phyloP scores from a whole-genome alignment of 257 asterid genomes.

The Lavandula angustifolia region DNA sequence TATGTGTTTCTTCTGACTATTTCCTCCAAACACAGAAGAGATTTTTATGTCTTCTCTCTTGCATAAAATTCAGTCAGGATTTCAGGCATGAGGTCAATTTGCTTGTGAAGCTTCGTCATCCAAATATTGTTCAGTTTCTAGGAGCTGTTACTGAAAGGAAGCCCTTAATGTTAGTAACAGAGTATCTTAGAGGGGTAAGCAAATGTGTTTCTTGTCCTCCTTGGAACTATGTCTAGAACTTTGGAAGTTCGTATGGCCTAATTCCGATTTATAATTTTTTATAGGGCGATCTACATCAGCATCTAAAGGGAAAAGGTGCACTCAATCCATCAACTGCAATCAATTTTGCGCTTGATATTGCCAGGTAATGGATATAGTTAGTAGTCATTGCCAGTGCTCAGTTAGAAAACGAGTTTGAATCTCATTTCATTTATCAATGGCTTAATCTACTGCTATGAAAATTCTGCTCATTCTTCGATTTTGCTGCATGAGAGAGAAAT shows the following conservation, averaged over 20 bases:
- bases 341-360: conserved; percentile 91
- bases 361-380: conserved; percentile 56
- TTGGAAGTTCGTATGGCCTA: conserved; percentile 15
- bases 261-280: conserved; percentile 21
- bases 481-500: too few species aligned
- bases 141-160: conserved; percentile 95
- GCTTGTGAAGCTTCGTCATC: conserved; percentile 99
- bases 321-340: conserved; percentile 75
- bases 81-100: conserved; percentile 98
- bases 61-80: conserved; percentile 70
- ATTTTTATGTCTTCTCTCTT: neutral
- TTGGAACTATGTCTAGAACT: too few species aligned
- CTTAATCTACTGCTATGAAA: conserved; percentile 15
- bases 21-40: too few species aligned
- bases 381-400: too few species aligned
- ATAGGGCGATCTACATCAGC: conserved; percentile 96
- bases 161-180: conserved; percentile 93
- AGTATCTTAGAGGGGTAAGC: conserved; percentile 93
- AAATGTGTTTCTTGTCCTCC: conserved; percentile 20
- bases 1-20: too few species aligned
- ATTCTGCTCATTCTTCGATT: too few species aligned
- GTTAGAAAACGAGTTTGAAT: conserved; percentile 8
- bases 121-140: conserved; percentile 92
- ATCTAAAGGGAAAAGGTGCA: conserved; percentile 88
- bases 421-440: conserved; percentile 20